Base-by-base conservation (phyloP, 768 basidiomycete species). In the Leccinum boreale region DNA sequence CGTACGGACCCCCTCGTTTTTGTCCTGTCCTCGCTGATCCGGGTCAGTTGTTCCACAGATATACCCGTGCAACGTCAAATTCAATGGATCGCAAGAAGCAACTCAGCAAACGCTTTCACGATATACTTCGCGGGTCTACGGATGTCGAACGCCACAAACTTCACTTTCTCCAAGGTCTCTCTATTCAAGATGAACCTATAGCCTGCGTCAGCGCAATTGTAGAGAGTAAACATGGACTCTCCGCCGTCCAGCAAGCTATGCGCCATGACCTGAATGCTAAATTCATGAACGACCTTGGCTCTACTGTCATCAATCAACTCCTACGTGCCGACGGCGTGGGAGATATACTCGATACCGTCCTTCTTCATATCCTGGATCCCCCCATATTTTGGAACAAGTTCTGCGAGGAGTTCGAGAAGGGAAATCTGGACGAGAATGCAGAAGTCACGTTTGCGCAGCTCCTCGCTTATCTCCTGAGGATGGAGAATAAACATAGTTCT, bases 321-420 rank as follows among this genome's bases (percentile, higher is more conserved):
- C 71, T 74, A 39, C 73, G 66, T 24, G 67, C 83, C 1, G 65
- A 66, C n/a, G 65, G 55, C 42, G 67, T 81, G 49, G 75, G 73
- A 1, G 59, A 71, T 15, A 70, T 77, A 33, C 65, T 85, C 1
- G 61, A 73, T 11, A 62, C 68, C 15, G 63, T 83, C 21, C 53
- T 85, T 44, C 45, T 67, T 44, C 61, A 62, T 2, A 76, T 85
- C 23, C 75, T 79, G 12, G 74, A 83, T 0, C 83, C 82, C 0
- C 77, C 81, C 1, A 72, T 82, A 29, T 84, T 84, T 61, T 85
- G 81, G 81, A 61, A 54, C 46, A 62, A 67, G 6, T 78, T 79
- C 55, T 58, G 63, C 1, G 52, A 65, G 9, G 76, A 75, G 17
- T 80, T 78, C 31, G 63, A 71, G 29, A 66, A 63, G 17, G 68